Conservation (phyloP, 352 stramenopile species). For the Sclerospora graminicola region DNA sequence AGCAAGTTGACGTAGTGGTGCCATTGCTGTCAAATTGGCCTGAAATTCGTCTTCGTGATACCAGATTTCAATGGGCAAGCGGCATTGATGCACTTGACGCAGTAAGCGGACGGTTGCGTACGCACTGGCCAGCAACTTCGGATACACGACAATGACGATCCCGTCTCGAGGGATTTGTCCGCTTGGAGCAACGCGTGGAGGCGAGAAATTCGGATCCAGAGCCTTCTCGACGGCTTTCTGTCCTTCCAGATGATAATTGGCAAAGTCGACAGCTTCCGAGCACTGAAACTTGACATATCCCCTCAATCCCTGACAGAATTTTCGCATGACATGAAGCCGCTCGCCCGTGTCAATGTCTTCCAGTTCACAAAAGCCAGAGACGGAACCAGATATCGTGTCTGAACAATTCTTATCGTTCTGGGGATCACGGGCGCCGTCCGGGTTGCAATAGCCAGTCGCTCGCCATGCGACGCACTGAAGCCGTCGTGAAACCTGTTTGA, state of each 20-base stretch:
- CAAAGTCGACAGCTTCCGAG: conserved; percentile 64
- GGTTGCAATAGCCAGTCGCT: conserved; percentile 52
- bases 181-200: not conserved
- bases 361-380: conserved; percentile 67
- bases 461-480: conserved; percentile 70
- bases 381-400: conserved; percentile 29
- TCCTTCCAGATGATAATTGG: too few species aligned
- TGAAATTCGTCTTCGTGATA: conserved; percentile 59
- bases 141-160: conserved; percentile 63
- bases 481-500: too few species aligned
- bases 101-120: conserved; percentile 65
- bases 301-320: conserved; percentile 63
- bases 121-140: conserved; percentile 49
- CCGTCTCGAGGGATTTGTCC: conserved; percentile 17
- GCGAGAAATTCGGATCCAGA: conserved; percentile 20
- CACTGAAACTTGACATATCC: conserved; percentile 57
- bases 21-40: too few species aligned
- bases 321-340: conserved; percentile 46
- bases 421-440: conserved; percentile 37
- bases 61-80: conserved; percentile 54
- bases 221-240: conserved; percentile 33
- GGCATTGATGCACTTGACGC: conserved; percentile 28
- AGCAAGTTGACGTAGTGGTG: conserved; percentile 40
- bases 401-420: conserved; percentile 33
- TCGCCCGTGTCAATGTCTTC: conserved; percentile 50